phyloP scores from a whole-genome alignment of 2,329 filamentous ascomycete species.

The Fusarium nanum region DNA sequence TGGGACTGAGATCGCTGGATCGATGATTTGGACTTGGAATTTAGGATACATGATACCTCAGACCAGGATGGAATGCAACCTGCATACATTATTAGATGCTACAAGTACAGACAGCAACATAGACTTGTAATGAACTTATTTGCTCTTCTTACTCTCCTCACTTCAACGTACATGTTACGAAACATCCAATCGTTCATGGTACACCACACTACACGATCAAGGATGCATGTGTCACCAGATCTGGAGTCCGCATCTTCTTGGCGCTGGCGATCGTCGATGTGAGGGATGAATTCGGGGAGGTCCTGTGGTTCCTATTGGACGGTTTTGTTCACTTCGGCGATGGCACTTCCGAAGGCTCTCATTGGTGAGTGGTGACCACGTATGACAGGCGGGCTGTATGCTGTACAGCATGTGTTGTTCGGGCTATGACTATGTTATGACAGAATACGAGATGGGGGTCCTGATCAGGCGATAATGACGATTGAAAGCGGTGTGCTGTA shows the following conservation, averaged over 20 bases:
- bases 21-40: neutral
- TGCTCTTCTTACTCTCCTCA: neutral
- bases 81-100: neutral
- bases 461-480: neutral
- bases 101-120: neutral
- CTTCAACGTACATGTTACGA: neutral
- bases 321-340: neutral
- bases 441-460: neutral
- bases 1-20: neutral
- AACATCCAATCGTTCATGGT: neutral
- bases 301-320: neutral
- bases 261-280: neutral
- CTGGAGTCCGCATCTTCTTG: neutral
- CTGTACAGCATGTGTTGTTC: neutral
- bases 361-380: too few relatives aligned
- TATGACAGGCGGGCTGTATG: neutral
- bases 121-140: neutral
- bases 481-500: neutral
- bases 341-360: too few relatives aligned
- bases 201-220: neutral
- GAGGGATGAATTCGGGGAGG: accelerated
- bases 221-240: neutral
- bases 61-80: neutral
- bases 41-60: neutral
- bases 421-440: neutral